These are phyloP conservation scores for Tillandsia leiboldiana DNA, from an alignment of 176 grass and related monocot species.

Conservation along the genomic window DNA sequence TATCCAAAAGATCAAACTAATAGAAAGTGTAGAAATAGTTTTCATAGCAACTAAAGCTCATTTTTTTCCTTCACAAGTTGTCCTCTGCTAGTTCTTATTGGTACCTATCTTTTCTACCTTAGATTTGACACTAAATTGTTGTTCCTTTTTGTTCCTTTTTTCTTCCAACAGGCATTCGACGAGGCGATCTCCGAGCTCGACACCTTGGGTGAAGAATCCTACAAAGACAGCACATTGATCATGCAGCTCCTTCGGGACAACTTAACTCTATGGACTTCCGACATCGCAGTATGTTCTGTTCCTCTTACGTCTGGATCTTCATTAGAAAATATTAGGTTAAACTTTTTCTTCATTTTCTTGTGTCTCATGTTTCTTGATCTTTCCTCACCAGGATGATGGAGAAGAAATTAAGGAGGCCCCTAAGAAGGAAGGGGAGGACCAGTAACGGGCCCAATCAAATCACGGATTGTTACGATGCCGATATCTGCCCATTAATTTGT, in stretches of 20 bases:
- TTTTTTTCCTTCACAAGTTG: background rate
- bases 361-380: background rate
- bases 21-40: background rate
- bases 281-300: constrained; percentile 24
- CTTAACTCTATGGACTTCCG: constrained; percentile 47
- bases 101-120: background rate
- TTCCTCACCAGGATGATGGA: constrained; percentile 30
- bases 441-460: constrained; percentile 14
- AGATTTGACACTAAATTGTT: background rate
- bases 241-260: constrained; percentile 60
- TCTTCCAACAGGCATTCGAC: constrained; percentile 32
- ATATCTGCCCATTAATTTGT: constrained; percentile 23
- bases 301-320: background rate
- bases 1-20: too few relatives aligned
- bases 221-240: constrained; percentile 57
- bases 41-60: background rate
- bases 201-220: constrained; percentile 45
- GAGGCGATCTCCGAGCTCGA: constrained; percentile 54
- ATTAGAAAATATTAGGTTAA: background rate
- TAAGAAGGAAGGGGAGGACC: constrained; percentile 36
- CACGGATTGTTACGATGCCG: constrained; percentile 13
- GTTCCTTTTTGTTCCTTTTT: background rate
- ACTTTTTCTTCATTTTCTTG: background rate
- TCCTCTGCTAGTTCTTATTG: background rate
- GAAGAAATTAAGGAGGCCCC: constrained; percentile 48